Percentiles rank a stretch among this genome's conserved stretches.
phyloP scores from a whole-genome alignment of 768 basidiomycete species.

The Lactarius hengduanensis region DNA sequence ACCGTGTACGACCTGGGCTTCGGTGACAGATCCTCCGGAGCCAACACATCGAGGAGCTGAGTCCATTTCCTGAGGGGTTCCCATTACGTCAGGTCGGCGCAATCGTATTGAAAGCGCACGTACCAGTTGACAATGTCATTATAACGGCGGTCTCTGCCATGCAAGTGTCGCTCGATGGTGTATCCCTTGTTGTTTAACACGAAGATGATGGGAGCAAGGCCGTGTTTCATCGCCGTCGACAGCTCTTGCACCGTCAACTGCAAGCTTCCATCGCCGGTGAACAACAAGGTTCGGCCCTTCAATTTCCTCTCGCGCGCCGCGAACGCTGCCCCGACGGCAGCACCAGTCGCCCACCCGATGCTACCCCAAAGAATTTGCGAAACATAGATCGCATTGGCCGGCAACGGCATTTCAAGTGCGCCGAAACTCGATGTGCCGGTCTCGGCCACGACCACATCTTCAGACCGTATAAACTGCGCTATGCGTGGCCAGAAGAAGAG shows the following conservation, averaged over 20 bases:
- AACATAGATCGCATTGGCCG: slow-evolving; percentile 61
- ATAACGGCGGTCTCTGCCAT: slow-evolving; percentile 70
- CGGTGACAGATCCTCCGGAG: slow-evolving; percentile 47
- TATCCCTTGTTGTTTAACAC: slow-evolving; percentile 81
- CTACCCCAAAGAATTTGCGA: slow-evolving; percentile 88
- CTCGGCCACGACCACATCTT: slow-evolving; percentile 83
- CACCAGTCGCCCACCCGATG: slow-evolving; percentile 88
- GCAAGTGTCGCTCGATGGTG: slow-evolving; percentile 80
- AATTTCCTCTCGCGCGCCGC: slow-evolving; percentile 65
- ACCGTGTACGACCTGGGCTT: slow-evolving; percentile 64
- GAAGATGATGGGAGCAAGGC: slow-evolving; percentile 80
- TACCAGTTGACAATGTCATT: slow-evolving; percentile 82
- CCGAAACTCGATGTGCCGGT: slow-evolving; percentile 90
- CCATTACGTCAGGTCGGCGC: neutral
- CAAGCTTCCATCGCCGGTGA: slow-evolving; percentile 84
- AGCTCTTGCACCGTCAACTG: slow-evolving; percentile 82
- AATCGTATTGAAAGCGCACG: slow-evolving; percentile 21
- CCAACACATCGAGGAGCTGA: slow-evolving; percentile 57
- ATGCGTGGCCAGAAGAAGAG: slow-evolving; percentile 83
- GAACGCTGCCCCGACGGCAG: slow-evolving; percentile 74
- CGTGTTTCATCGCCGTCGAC: slow-evolving; percentile 75
- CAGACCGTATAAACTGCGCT: slow-evolving; percentile 63
- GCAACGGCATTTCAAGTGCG: slow-evolving; percentile 76
- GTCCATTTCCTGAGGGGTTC: slow-evolving; percentile 55
- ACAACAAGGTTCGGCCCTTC: slow-evolving; percentile 67